Evolutionary conservation across 2,329 filamentous ascomycete genomes (phyloP).

Genomic region (Pseudogymnoascus sp.): DNA sequence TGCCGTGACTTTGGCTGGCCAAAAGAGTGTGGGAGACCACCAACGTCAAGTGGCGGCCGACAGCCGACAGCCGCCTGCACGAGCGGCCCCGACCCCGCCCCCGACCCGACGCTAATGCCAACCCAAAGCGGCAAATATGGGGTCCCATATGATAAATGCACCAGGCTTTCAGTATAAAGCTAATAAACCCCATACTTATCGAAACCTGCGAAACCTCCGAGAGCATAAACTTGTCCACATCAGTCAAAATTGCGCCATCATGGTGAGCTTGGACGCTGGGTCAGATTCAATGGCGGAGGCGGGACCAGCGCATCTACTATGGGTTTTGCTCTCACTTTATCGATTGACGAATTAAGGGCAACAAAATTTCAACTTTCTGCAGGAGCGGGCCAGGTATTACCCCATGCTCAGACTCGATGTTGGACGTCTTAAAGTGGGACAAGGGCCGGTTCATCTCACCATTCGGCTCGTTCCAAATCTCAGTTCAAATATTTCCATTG

Average conservation of each 20-base stretch:
- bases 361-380: neutral
- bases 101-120: neutral
- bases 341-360: neutral
- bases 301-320: neutral
- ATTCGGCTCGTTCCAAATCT: neutral
- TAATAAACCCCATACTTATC: neutral
- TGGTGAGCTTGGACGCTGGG: neutral
- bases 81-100: constrained; percentile 1
- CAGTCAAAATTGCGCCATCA: neutral
- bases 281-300: neutral
- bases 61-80: neutral
- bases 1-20: neutral
- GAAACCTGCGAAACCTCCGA: constrained; percentile 2
- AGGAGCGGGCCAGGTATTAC: neutral
- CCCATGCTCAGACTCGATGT: neutral
- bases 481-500: neutral
- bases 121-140: neutral
- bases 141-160: neutral
- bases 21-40: neutral
- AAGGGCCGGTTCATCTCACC: neutral
- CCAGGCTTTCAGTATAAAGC: neutral
- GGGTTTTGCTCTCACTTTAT: neutral
- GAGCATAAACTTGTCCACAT: neutral
- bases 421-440: too few species aligned
- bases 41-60: neutral